Percentiles rank a stretch among this genome's conserved stretches.
phyloP scores from a whole-genome alignment of 441 rosid species.

The Euphorbia corollata region DNA sequence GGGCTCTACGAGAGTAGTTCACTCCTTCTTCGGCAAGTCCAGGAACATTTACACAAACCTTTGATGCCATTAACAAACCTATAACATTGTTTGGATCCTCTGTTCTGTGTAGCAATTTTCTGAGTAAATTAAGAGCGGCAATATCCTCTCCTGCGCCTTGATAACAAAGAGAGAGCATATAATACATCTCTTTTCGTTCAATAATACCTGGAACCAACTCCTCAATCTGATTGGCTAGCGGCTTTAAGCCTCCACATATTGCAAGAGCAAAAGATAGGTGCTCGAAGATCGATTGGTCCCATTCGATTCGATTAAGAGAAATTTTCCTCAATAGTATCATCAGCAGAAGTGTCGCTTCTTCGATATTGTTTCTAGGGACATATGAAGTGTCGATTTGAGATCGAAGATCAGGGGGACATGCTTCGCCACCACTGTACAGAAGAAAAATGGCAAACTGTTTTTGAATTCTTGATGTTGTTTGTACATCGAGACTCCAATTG shows the following conservation, averaged over 20 bases:
- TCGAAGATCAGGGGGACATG: conserved; percentile 66
- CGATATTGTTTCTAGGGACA: conserved; percentile 68
- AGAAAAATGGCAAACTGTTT: conserved; percentile 71
- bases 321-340: conserved; percentile 64
- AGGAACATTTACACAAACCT: conserved; percentile 46
- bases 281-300: conserved; percentile 76
- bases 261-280: conserved; percentile 73
- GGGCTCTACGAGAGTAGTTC: conserved; percentile 48
- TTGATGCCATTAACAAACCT: conserved; percentile 64
- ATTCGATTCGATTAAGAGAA: conserved; percentile 46
- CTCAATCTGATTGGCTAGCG: conserved; percentile 57
- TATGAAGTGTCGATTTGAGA: conserved; percentile 71
- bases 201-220: conserved; percentile 56
- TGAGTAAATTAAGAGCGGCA: conserved; percentile 59
- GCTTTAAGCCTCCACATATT: conserved; percentile 47
- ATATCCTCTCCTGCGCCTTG: conserved; percentile 58
- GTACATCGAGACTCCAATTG: conserved; percentile 65
- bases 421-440: conserved; percentile 73
- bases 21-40: conserved; percentile 58
- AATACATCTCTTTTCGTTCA: conserved; percentile 47
- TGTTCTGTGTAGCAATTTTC: conserved; percentile 43
- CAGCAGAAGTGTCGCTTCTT: conserved; percentile 72
- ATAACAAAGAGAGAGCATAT: conserved; percentile 58
- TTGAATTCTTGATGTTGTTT: conserved; percentile 62
- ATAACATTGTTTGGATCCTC: conserved; percentile 50